Evolutionary conservation across 2,329 filamentous ascomycete species (phyloP), one percentile per base, ranked within the genome.

Genomic region (Shiraia bambusicola): DNA sequence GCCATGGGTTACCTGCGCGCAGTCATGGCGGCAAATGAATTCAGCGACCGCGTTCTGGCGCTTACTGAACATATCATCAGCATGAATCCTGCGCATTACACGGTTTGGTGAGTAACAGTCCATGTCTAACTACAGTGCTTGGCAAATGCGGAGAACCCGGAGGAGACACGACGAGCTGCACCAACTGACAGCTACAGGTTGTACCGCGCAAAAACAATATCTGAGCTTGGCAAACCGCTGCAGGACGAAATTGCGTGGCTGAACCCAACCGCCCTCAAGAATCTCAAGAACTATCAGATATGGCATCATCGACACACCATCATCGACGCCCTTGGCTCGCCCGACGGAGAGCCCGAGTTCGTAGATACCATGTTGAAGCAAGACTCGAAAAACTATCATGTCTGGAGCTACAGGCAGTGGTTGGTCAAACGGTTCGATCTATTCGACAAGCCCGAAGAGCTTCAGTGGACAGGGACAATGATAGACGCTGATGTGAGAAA

Each of bases 241-340:
- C 70, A 75, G 2, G 78, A 84, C 45, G 93, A 98, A 69, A 76
- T 96, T 33, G 73, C 75, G 30, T 98, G 92, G 90, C 77, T 98
- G 37, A 94, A 96, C 69, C 75, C 82, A 9, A 83, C 93, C 19
- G 88, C 92, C 9, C 75, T 95, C 37, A 77, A 81, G 42, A 86
- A 95, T 66, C 83, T 94, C 61, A 98, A 98, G 71, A 98, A 97
- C 73, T 98, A 98, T 73, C 93, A 98, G 72, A 98, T 98, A 69
- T 98, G 93, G 80, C 70, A 87, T 81, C 73, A 84, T 72, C 66
- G 78, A 55, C 66, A 83, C 76, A 65, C 72, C 67, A 76, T 73
- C 69, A 79, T 73, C 47, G 83, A 75, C 56, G 76, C 76, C 43
- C 72, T 80, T 11, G 74, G 65, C 13, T 77, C 88, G 37, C 81